phyloP scores from a whole-genome alignment of 2,329 filamentous ascomycete genomes.

The Penicillium sp. region DNA sequence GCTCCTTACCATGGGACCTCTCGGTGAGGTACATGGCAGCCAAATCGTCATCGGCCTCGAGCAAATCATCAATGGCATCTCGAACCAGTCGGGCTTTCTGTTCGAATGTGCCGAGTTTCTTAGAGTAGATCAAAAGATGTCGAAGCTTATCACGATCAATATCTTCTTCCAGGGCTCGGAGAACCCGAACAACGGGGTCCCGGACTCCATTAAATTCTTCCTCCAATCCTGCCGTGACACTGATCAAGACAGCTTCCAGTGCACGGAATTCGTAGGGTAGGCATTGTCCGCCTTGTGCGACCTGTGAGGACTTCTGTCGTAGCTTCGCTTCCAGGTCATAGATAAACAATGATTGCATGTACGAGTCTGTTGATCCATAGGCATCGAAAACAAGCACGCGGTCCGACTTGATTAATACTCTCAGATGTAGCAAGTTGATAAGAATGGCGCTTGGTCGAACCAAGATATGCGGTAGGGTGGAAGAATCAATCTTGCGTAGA shows the following conservation, averaged over 20 bases:
- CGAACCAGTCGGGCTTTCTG: constrained; percentile 93
- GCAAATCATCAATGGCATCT: constrained; percentile 90
- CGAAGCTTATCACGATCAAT: constrained; percentile 94
- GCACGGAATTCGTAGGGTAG: constrained; percentile 96
- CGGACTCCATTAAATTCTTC: constrained; percentile 93
- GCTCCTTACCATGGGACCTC: constrained; percentile 72
- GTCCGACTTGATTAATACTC: constrained; percentile 93
- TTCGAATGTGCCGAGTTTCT: constrained; percentile 94
- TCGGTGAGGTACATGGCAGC: constrained; percentile 95
- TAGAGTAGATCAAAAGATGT: constrained; percentile 88
- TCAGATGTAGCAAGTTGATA: constrained; percentile 93
- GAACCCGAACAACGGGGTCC: constrained; percentile 85
- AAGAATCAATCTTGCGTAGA: constrained; percentile 96
- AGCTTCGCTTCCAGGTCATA: constrained; percentile 94
- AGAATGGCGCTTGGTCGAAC: constrained; percentile 91
- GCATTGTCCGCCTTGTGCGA: constrained; percentile 50
- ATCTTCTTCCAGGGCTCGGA: constrained; percentile 91
- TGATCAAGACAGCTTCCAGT: constrained; percentile 91
- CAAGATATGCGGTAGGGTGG: constrained; percentile 91
- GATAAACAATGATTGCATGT: constrained; percentile 96
- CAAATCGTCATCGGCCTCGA: constrained; percentile 95
- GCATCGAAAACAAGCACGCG: constrained; percentile 94
- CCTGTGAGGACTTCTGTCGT: constrained; percentile 70
- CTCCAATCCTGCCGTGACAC: constrained; percentile 87
- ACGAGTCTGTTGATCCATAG: constrained; percentile 91